Conservation (phyloP, 257 asterid species). For the Solanum microdontum region DNA sequence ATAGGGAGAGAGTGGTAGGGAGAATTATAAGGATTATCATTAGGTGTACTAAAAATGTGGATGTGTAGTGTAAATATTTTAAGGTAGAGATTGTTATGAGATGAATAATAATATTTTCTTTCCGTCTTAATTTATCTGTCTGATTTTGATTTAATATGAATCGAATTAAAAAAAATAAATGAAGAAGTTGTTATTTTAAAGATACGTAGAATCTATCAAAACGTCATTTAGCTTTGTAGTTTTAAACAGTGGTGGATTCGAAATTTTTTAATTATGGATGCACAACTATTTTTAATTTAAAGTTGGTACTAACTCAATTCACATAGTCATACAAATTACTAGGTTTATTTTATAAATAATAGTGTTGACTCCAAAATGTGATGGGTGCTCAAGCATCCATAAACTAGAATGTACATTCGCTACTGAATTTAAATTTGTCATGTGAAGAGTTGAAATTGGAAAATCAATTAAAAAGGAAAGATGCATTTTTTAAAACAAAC, state of each 20-base stretch:
- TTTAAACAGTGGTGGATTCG: no score
- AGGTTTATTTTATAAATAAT: no score
- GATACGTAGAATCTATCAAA: rapidly evolving
- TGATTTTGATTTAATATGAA: background rate
- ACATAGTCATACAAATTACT: no score
- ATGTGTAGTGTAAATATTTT: background rate
- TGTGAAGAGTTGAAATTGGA: no score
- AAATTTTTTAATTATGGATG: no score
- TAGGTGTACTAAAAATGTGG: background rate
- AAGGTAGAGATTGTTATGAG: background rate
- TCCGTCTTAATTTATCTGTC: background rate
- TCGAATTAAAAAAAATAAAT: background rate
- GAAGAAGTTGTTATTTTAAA: no score
- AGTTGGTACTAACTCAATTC: no score
- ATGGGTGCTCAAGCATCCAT: background rate
- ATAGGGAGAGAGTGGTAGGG: background rate
- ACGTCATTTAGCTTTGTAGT: no score
- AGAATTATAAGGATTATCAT: background rate
- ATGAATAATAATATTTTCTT: background rate
- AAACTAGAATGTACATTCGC: background rate
- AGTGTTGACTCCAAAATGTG: no score
- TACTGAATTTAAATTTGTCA: no score
- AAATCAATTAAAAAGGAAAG: no score
- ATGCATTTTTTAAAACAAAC: background rate
- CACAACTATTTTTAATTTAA: no score